These are phyloP conservation scores for Mycena filopes DNA, from an alignment of 768 basidiomycete species.

Conservation along the genomic window DNA sequence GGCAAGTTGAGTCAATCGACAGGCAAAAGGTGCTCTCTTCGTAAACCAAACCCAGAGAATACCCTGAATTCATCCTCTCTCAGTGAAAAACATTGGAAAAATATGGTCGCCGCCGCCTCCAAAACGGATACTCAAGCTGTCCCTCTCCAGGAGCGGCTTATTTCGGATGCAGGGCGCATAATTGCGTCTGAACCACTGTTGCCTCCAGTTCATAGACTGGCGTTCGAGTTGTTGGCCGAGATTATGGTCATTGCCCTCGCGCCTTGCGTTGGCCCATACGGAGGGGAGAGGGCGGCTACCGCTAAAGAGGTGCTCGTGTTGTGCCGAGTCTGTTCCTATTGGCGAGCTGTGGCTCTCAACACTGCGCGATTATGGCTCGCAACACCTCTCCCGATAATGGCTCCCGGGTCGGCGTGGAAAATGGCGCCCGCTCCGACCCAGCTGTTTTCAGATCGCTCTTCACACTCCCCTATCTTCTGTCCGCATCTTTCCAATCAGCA, in stretches of 20 bases:
- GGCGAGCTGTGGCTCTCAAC: background rate
- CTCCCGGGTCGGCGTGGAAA: background rate
- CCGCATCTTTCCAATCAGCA: too few relatives aligned
- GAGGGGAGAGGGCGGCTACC: too few relatives aligned
- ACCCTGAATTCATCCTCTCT: too few relatives aligned
- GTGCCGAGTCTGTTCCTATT: background rate
- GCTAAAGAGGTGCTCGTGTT: background rate
- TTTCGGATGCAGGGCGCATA: too few relatives aligned
- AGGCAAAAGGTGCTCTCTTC: too few relatives aligned
- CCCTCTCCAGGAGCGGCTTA: too few relatives aligned
- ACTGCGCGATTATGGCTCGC: background rate
- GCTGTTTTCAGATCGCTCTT: conserved; percentile 19
- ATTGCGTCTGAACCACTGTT: background rate
- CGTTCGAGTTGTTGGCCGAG: conserved; percentile 19
- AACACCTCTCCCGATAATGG: background rate
- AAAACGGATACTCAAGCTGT: too few relatives aligned
- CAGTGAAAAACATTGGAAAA: too few relatives aligned
- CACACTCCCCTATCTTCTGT: conserved; percentile 1
- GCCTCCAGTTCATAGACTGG: background rate
- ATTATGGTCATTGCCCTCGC: conserved; percentile 11
- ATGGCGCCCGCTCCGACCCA: background rate
- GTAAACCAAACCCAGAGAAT: too few relatives aligned
- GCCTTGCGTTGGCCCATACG: background rate
- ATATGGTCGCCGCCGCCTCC: too few relatives aligned
- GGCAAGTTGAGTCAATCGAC: too few relatives aligned